Conservation (phyloP, 306 rosid genomes). For the Aeschynomene evenia region DNA sequence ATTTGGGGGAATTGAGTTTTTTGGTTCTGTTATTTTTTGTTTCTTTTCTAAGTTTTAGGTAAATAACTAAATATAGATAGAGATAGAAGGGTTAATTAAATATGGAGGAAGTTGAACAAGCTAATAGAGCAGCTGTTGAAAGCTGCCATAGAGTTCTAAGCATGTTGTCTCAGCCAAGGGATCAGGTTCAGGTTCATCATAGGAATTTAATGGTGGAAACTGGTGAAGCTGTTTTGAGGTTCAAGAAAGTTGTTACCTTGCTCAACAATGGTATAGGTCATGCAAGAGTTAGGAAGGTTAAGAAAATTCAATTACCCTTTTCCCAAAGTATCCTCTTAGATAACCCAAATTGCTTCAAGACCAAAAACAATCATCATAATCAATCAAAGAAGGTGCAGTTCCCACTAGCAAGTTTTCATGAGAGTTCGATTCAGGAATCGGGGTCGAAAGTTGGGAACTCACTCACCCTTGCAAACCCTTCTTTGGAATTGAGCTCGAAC, state of each 20-base stretch:
- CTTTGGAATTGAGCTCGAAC: slow-evolving; percentile 65
- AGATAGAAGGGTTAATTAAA: slow-evolving; percentile 28
- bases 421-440: slow-evolving; percentile 58
- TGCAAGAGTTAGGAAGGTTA: slow-evolving; percentile 77
- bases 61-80: slow-evolving; percentile 27
- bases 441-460: slow-evolving; percentile 44
- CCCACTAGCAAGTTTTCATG: slow-evolving; percentile 47
- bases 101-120: slow-evolving; percentile 87
- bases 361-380: slow-evolving; percentile 27
- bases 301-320: slow-evolving; percentile 52
- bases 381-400: slow-evolving; percentile 46
- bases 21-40: not conserved
- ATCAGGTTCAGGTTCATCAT: slow-evolving; percentile 58
- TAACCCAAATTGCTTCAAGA: slow-evolving; percentile 48
- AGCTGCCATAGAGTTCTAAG: slow-evolving; percentile 76
- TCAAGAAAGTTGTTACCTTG: slow-evolving; percentile 88
- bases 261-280: slow-evolving; percentile 71
- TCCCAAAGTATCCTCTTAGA: slow-evolving; percentile 67
- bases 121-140: slow-evolving; percentile 75
- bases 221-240: slow-evolving; percentile 77
- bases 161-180: slow-evolving; percentile 66
- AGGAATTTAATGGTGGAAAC: slow-evolving; percentile 68
- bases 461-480: slow-evolving; percentile 55
- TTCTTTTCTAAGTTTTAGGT: not conserved
- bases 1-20: slow-evolving; percentile 27